Base-by-base conservation (phyloP, 1,284 basidiomycete species). In the Fomitopsis schrenkii region DNA sequence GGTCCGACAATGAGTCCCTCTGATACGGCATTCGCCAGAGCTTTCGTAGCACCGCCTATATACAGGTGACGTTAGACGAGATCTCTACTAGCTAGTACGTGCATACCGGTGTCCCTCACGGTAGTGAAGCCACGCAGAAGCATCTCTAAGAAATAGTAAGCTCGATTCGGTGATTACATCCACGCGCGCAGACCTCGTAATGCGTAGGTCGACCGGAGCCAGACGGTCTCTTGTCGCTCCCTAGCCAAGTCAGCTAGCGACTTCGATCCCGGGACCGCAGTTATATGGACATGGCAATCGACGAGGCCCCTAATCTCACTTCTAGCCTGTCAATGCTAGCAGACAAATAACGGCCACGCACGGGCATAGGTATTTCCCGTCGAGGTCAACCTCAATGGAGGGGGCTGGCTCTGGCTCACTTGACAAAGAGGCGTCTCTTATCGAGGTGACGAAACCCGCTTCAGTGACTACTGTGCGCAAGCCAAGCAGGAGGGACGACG, bases 281-380 rank as follows among this genome's bases (percentile, higher is more conserved):
- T 77, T 58, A 80, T 74, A 67, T 81, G 80, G 0, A 81, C 80
- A 71, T 82, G 80, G 46, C 76, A 76, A 71, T 76, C 72, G n/a
- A 76, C 74, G 7, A 76, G 67, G 1, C 75, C 74, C 4, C 75
- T 76, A 36, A 1, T 4, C 30, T 12, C 4, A 22, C 19, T 1
- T 10, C 19, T 7, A 48, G 15, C 38, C 26, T 28, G 10, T 17
- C 26, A 30, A 9, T 19, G n/a, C 28, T 50, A 28, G 22, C 5
- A 38, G 28, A 17, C 35, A 5, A 42, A 30, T n/a, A 14, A 22
- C 40, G 22, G 35, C 1, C 12, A 66, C 73, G 60, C 57, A 75
- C 74, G 79, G 80, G 63, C 76, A 80, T 6, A 81, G 57, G 61
- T 70, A 80, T 26, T 72, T 70, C 0, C 78, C 79, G 17, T 69